Evolutionary conservation across 78 protist species (phyloP).

Genomic region (Dictyostelium purpureum): DNA sequence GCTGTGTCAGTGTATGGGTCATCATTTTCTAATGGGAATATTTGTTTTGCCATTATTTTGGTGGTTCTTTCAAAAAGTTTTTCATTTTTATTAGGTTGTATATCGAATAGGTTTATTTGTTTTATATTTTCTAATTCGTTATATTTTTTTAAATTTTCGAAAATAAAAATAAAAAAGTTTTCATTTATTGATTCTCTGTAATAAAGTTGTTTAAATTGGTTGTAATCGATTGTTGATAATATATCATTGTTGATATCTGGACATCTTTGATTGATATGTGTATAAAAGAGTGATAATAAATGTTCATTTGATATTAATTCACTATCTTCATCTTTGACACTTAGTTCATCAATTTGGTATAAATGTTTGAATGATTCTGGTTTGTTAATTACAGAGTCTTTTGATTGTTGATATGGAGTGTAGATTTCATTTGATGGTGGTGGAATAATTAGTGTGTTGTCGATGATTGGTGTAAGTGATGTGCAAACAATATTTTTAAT

Average conservation of each 20-base stretch:
- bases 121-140: too few relatives aligned
- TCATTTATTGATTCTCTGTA: not conserved
- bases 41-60: not conserved
- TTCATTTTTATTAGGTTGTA: too few relatives aligned
- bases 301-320: too few relatives aligned
- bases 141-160: not conserved
- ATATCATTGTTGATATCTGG: not conserved
- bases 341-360: too few relatives aligned
- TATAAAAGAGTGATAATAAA: not conserved
- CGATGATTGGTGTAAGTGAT: not conserved
- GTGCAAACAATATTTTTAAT: not conserved
- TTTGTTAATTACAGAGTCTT: too few relatives aligned
- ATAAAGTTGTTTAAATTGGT: not conserved
- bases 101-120: too few relatives aligned
- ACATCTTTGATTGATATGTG: not conserved
- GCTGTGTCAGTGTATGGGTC: not conserved
- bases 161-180: not conserved
- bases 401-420: conserved; percentile 22
- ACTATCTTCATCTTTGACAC: too few relatives aligned
- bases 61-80: not conserved
- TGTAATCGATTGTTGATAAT: not conserved
- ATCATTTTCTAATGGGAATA: not conserved
- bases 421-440: conserved; percentile 29
- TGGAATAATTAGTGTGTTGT: not conserved
- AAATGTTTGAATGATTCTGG: too few relatives aligned